Percentiles rank a stretch among this genome's conserved stretches.
These are phyloP conservation scores for Epithele typhae DNA, from an alignment of 768 basidiomycete species.

Conservation along the genomic window DNA sequence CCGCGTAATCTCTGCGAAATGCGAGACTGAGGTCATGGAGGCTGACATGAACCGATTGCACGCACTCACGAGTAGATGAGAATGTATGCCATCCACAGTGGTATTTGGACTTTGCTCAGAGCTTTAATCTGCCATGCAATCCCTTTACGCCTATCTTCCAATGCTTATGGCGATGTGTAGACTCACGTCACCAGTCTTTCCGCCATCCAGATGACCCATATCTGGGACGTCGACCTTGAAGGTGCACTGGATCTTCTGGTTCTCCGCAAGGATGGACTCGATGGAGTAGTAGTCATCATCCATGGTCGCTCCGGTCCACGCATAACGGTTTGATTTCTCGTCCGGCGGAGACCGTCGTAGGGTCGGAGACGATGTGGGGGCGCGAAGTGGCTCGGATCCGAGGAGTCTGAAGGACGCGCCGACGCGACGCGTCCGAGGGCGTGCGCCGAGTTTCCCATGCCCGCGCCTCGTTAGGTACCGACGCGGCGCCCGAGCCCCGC, in stretches of 20 bases:
- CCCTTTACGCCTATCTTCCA: not conserved
- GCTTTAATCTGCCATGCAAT: conserved; percentile 62
- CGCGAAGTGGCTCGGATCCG: too few species aligned
- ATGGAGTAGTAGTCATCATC: conserved; percentile 92
- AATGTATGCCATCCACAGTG: conserved; percentile 89
- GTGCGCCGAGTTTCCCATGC: conserved; percentile 13
- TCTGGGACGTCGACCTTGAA: conserved; percentile 83
- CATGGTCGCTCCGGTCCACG: conserved; percentile 38
- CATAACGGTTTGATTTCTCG: too few species aligned
- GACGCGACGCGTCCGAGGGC: conserved; percentile 15
- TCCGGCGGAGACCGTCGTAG: too few species aligned
- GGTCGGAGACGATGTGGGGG: too few species aligned
- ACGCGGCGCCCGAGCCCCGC: not conserved
- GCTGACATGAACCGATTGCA: too few species aligned
- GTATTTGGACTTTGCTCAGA: conserved; percentile 73
- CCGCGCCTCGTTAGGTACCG: not conserved
- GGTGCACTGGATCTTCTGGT: conserved; percentile 92
- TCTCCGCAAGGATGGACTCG: conserved; percentile 87
- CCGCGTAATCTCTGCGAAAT: conserved; percentile 74
- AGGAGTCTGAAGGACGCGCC: too few species aligned
- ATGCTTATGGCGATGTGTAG: not conserved
- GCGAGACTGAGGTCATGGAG: not conserved
- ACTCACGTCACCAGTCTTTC: conserved; percentile 76
- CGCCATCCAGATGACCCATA: conserved; percentile 88
- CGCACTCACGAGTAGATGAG: conserved; percentile 68